A percentile compares a stretch with the other conserved stretches of the same genome.
These are phyloP conservation scores for Primulina eburnea DNA, from an alignment of 257 asterid species.

Conservation along the genomic window DNA sequence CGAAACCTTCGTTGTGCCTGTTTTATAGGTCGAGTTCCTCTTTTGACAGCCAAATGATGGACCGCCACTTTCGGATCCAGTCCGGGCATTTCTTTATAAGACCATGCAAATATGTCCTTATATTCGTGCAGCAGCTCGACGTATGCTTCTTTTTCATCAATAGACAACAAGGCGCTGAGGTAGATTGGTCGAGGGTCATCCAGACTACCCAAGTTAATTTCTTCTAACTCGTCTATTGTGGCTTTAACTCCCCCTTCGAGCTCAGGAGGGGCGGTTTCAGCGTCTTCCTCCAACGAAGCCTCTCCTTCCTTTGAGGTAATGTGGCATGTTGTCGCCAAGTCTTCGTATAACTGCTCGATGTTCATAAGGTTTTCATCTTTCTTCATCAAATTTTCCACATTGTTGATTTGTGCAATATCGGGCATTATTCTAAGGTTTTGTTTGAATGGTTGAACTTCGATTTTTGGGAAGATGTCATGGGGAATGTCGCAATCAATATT, in stretches of 20 bases:
- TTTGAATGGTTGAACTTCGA: too few relatives aligned
- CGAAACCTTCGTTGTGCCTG: too few relatives aligned
- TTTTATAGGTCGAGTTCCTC: too few relatives aligned
- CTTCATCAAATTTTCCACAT: too few relatives aligned
- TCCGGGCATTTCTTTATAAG: conserved; percentile 14
- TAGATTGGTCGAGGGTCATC: not conserved
- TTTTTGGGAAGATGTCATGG: too few relatives aligned
- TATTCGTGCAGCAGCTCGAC: not conserved
- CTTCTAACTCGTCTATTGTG: not conserved
- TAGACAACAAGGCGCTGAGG: not conserved
- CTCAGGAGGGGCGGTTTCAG: not conserved
- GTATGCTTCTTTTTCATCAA: not conserved
- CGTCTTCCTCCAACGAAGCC: not conserved
- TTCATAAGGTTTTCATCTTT: too few relatives aligned
- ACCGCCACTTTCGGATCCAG: conserved; percentile 12
- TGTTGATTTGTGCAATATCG: too few relatives aligned
- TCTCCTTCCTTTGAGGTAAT: too few relatives aligned
- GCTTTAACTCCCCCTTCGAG: not conserved
- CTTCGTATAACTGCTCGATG: too few relatives aligned
- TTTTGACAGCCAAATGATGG: not conserved
- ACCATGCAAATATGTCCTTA: conserved; percentile 8
- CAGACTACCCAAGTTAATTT: not conserved
- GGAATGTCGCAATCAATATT: too few relatives aligned
- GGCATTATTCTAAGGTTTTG: too few relatives aligned
- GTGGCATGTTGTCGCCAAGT: too few relatives aligned